Conservation (phyloP, 768 basidiomycete species). For the Leccinum disarticulatum region DNA sequence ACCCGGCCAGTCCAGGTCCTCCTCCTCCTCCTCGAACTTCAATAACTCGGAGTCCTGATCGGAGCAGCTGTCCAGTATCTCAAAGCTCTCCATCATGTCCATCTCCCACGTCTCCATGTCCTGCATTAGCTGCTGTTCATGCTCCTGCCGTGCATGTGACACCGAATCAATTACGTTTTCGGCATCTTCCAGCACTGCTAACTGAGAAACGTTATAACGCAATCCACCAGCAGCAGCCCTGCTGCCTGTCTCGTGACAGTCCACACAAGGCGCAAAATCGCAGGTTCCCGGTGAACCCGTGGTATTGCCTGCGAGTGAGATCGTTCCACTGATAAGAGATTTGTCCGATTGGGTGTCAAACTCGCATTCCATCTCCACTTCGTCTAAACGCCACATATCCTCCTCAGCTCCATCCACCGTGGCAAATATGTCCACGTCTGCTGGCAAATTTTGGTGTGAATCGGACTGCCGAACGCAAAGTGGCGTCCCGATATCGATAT, state of each 20-base stretch:
- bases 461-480: not conserved
- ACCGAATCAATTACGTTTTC: slow-evolving; percentile 4
- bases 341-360: slow-evolving; percentile 16
- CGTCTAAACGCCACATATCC: slow-evolving; percentile 15
- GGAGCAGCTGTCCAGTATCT: slow-evolving; percentile 8
- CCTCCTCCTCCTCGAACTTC: slow-evolving; percentile 15
- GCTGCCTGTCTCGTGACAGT: slow-evolving; percentile 14
- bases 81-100: slow-evolving; percentile 11
- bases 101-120: slow-evolving; percentile 4
- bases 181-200: slow-evolving; percentile 19
- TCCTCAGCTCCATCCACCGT: slow-evolving; percentile 17
- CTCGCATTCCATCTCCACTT: slow-evolving; percentile 6
- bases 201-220: slow-evolving; percentile 14
- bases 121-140: slow-evolving; percentile 16
- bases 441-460: slow-evolving; percentile 3
- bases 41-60: slow-evolving; percentile 18
- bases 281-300: slow-evolving; percentile 14
- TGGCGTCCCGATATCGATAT: slow-evolving; percentile 12
- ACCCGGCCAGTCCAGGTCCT: slow-evolving; percentile 6
- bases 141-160: slow-evolving; percentile 16
- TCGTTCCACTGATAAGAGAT: slow-evolving; percentile 27
- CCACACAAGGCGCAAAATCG: slow-evolving; percentile 10
- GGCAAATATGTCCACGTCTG: slow-evolving; percentile 18
- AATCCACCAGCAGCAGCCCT: slow-evolving; percentile 13
- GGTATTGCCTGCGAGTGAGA: slow-evolving; percentile 19